Percentiles rank a stretch among this genome's conserved stretches.
Conservation (phyloP, 495 filamentous ascomycete genomes). For the Penicillium daleae region DNA sequence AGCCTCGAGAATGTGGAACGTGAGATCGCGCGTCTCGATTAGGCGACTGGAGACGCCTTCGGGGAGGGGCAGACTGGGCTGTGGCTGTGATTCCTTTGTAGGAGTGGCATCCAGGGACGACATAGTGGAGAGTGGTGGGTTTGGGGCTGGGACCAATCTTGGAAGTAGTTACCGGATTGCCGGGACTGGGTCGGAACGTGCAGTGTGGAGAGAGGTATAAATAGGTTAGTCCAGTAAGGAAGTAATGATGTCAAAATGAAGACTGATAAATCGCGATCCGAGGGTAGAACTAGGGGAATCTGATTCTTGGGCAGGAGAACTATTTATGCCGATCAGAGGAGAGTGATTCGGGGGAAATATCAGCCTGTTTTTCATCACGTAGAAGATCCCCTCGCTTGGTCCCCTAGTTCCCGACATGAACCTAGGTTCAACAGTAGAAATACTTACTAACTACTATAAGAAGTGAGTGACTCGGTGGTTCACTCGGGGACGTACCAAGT, state of each 20-base stretch:
- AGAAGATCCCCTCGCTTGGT: background rate
- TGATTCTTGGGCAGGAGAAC: background rate
- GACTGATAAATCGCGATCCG: background rate
- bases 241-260: conserved; percentile 1
- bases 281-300: background rate
- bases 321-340: conserved; percentile 8
- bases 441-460: background rate
- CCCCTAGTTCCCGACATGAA: background rate
- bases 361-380: conserved; percentile 22
- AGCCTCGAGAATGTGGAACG: conserved; percentile 63
- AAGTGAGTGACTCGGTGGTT: background rate
- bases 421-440: background rate
- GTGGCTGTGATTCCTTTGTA: conserved; percentile 23
- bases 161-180: conserved; percentile 7
- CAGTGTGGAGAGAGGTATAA: background rate
- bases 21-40: conserved; percentile 53
- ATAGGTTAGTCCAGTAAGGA: background rate
- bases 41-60: conserved; percentile 53
- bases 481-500: background rate
- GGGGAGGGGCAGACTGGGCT: conserved; percentile 61
- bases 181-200: background rate
- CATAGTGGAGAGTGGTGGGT: background rate
- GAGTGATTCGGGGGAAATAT: conserved; percentile 18
- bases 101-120: conserved; percentile 27
- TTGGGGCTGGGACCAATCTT: background rate